Evolutionary conservation across 2,329 filamentous ascomycete species (phyloP).

Genomic region (Aspergillus ibericus): DNA sequence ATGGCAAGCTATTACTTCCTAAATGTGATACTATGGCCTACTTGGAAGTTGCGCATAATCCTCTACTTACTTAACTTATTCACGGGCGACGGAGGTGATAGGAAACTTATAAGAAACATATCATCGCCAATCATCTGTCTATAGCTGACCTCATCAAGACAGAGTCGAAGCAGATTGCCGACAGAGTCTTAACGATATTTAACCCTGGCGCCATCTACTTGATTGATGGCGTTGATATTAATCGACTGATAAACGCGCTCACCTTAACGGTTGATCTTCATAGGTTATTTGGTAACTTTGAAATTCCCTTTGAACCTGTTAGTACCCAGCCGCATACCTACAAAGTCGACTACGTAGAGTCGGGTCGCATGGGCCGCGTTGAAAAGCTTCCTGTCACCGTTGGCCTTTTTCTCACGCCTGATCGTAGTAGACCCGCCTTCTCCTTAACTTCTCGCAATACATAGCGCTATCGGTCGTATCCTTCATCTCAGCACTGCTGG

Average conservation of each 20-base stretch:
- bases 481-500: no score
- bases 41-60: conserved; percentile 12
- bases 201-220: conserved; percentile 37
- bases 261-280: conserved; percentile 32
- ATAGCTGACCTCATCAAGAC: conserved; percentile 12
- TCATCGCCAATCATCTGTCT: no score
- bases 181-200: conserved; percentile 47
- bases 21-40: not conserved
- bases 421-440: no score
- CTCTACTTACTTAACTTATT: conserved; percentile 1
- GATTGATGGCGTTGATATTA: conserved; percentile 43
- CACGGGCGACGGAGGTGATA: conserved; percentile 9
- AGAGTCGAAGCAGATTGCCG: conserved; percentile 33
- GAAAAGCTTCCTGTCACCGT: no score
- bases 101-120: conserved; percentile 13
- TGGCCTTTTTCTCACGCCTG: no score
- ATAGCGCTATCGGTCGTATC: no score
- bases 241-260: conserved; percentile 43
- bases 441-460: no score
- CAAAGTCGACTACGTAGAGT: conserved; percentile 20
- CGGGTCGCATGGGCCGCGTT: not conserved
- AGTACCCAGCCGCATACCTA: conserved; percentile 27
- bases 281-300: conserved; percentile 33
- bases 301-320: conserved; percentile 30
- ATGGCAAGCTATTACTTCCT: conserved; percentile 9